These are phyloP conservation scores for Leishmania tarentolae DNA, from an alignment of 208 protist genomes.

Conservation along the genomic window DNA sequence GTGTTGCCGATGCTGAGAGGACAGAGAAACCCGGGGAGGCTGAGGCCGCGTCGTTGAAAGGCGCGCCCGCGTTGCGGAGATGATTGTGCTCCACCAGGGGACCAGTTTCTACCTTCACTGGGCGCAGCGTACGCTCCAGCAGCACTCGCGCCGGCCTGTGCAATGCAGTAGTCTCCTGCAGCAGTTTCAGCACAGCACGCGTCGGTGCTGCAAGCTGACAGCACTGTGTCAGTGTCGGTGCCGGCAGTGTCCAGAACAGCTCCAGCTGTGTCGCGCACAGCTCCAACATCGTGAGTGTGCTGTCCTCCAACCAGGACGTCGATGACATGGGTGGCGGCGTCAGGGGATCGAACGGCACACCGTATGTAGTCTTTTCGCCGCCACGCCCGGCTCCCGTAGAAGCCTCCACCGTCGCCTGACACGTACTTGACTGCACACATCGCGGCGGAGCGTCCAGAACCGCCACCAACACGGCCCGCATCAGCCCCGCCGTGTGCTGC, in stretches of 20 bases:
- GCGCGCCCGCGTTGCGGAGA: not conserved
- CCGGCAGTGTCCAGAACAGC: slow-evolving; percentile 43
- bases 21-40: not conserved
- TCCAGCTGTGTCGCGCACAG: slow-evolving; percentile 41
- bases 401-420: slow-evolving; percentile 2
- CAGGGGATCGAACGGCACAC: not conserved
- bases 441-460: slow-evolving; percentile 30
- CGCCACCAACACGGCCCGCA: slow-evolving; percentile 41
- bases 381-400: not conserved
- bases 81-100: slow-evolving; percentile 3
- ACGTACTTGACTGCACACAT: slow-evolving; percentile 7
- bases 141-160: slow-evolving; percentile 20
- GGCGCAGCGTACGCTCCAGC: slow-evolving; percentile 22
- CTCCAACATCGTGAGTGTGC: slow-evolving; percentile 35
- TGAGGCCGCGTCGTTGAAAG: not conserved
- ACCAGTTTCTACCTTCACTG: not conserved
- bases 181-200: slow-evolving; percentile 10
- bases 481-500: slow-evolving; percentile 35
- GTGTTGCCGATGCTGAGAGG: not conserved
- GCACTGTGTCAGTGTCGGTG: slow-evolving; percentile 27
- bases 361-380: not conserved
- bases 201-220: slow-evolving; percentile 21
- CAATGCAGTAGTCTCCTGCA: slow-evolving; percentile 8
- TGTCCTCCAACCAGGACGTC: slow-evolving; percentile 33
- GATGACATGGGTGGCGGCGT: not conserved